Evolutionary conservation across 768 basidiomycete genomes (phyloP).

Genomic region (Amanita pallidorosea): DNA sequence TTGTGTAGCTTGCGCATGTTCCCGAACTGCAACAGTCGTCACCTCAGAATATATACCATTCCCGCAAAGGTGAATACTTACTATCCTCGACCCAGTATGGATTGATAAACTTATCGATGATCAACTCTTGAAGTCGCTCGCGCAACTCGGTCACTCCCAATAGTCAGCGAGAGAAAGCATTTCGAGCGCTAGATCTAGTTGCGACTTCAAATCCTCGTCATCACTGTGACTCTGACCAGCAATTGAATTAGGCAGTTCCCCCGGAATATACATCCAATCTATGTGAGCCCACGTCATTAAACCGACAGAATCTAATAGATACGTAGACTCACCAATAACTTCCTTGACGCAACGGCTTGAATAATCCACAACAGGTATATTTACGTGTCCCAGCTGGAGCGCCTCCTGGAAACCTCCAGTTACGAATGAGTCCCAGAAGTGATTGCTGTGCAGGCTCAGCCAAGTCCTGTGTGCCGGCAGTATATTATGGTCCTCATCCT

Average conservation of each 20-base stretch:
- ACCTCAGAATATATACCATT: neutral
- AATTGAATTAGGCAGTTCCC: slow-evolving; percentile 14
- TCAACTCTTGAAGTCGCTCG: slow-evolving; percentile 4
- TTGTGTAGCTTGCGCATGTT: slow-evolving; percentile 9
- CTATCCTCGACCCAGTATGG: slow-evolving; percentile 18
- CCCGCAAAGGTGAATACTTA: slow-evolving; percentile 9
- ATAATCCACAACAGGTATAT: slow-evolving; percentile 3
- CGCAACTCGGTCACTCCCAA: slow-evolving; percentile 6
- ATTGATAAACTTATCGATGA: slow-evolving; percentile 15
- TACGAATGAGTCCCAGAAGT: slow-evolving; percentile 19
- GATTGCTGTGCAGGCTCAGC: slow-evolving; percentile 22
- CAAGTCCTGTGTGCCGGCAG: slow-evolving; percentile 30
- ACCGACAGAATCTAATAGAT: neutral
- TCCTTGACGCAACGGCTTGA: slow-evolving; percentile 13
- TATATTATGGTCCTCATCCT: slow-evolving; percentile 9
- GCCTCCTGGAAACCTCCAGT: slow-evolving; percentile 12
- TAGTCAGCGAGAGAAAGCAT: slow-evolving; percentile 6
- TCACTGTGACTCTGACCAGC: slow-evolving; percentile 9
- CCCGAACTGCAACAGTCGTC: slow-evolving; percentile 12
- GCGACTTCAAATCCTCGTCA: slow-evolving; percentile 6
- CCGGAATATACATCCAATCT: slow-evolving; percentile 5
- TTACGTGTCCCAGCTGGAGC: neutral
- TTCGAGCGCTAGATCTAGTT: slow-evolving; percentile 4
- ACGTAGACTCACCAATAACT: neutral
- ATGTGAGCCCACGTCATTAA: neutral